Conservation (phyloP, 352 stramenopile species). For the Lagenidium giganteum region DNA sequence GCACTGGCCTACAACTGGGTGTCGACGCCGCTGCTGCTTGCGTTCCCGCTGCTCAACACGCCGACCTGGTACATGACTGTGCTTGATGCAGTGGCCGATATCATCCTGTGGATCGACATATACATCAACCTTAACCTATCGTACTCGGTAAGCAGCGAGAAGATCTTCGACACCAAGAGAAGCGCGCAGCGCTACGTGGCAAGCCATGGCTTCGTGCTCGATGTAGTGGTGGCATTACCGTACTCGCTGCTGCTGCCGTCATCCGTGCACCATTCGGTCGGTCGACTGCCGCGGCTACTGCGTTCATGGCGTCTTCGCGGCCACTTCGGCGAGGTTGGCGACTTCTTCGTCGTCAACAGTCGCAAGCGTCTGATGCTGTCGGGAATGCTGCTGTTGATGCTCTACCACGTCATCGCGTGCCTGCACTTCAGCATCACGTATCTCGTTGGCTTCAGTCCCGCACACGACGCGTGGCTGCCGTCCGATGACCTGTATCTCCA, state of each 20-base stretch:
- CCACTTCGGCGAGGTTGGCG: constrained; percentile 16
- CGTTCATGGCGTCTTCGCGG: constrained; percentile 29
- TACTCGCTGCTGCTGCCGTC: constrained; percentile 28
- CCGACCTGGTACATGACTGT: constrained; percentile 23
- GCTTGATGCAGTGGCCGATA: constrained; percentile 26
- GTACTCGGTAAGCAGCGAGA: constrained; percentile 41
- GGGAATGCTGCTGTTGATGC: constrained; percentile 31
- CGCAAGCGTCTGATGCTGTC: constrained; percentile 35
- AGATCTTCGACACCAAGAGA: constrained; percentile 27
- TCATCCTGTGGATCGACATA: constrained; percentile 37
- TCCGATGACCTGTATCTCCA: constrained; percentile 34
- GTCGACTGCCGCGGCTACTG: constrained; percentile 29
- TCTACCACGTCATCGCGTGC: constrained; percentile 51
- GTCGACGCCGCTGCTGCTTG: constrained; percentile 36
- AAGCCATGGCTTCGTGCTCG: constrained; percentile 26
- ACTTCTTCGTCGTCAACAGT: constrained; percentile 32
- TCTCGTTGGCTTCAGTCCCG: constrained; percentile 33
- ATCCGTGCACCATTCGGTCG: constrained; percentile 7
- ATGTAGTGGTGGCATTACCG: constrained; percentile 26
- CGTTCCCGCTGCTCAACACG: constrained; percentile 30
- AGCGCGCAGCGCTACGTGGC: constrained; percentile 31
- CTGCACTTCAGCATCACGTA: constrained; percentile 45
- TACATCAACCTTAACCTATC: constrained; percentile 46
- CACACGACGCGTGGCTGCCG: constrained; percentile 39
- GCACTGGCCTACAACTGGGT: constrained; percentile 54